These are phyloP conservation scores for Gossypium bickii DNA, from an alignment of 345 rosid species.

Conservation along the genomic window DNA sequence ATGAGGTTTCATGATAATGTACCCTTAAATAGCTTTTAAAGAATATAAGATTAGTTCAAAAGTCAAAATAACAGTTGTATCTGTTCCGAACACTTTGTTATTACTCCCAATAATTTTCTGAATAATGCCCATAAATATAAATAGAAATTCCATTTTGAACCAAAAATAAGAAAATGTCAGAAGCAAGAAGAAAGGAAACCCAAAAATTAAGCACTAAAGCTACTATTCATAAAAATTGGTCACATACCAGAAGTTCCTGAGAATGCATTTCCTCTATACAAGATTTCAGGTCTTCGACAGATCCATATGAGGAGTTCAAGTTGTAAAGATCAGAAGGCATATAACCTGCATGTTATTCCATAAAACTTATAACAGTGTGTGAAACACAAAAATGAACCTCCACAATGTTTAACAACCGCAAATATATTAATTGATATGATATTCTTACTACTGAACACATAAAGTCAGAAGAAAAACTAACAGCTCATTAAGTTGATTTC, in stretches of 20 bases:
- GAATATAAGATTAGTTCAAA: neutral
- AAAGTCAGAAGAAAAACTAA: neutral
- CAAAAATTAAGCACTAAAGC: conserved; percentile 1
- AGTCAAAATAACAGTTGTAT: neutral
- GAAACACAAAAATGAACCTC: neutral
- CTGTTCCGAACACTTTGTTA: neutral
- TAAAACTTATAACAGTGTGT: neutral
- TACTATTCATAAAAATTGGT: conserved; percentile 7
- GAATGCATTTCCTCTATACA: conserved; percentile 47
- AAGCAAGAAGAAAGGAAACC: neutral
- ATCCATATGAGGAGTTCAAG: conserved; percentile 47
- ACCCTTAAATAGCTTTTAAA: neutral
- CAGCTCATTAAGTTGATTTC: neutral
- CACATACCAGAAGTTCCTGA: conserved; percentile 36
- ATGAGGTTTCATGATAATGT: neutral
- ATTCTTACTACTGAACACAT: neutral
- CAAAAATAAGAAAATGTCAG: neutral
- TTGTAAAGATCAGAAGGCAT: conserved; percentile 58
- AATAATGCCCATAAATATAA: neutral
- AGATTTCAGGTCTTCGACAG: conserved; percentile 40
- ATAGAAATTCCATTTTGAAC: neutral
- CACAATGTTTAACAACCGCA: neutral
- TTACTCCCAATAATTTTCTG: neutral
- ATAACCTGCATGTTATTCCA: conserved; percentile 35
- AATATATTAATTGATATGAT: neutral